Evolutionary conservation across 2,329 filamentous ascomycete species (phyloP), one percentile per base, ranked within the genome.

Genomic region (Colletotrichum sp.): DNA sequence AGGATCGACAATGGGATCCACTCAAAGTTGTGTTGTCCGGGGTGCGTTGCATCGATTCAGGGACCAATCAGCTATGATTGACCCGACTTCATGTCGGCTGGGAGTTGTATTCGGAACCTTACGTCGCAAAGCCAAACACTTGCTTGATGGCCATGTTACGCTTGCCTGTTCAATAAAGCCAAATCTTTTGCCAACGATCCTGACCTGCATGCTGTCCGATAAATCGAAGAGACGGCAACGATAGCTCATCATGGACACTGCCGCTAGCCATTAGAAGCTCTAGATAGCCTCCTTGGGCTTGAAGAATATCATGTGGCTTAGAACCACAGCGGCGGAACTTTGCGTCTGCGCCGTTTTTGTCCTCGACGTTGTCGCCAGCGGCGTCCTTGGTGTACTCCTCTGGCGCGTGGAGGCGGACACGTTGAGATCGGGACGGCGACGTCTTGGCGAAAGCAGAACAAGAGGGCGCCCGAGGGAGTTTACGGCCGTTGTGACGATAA

Each of bases 11-110:
- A 27, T n/a, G 29, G 54, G 59, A 55, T 43, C 34, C 71, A 64
- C 21, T 31, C 27, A 29, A 21, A 33, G 29, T 65, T 27, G 54
- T 43, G 24, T 29, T 55, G 66, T 58, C 67, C 31, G 67, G 71
- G 71, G 61, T 70, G 61, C 43, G 67, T 62, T 57, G 43, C 43
- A 66, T 64, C 29, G 38, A 31, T 11, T 5, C 27, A 34, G 36
- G 61, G 29, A 36, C 71, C 71, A 73, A 73, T 71, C 71, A 71
- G 34, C 55, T 34, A n/a, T 9, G 55, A 68, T n/a, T 34, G 66
- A 51, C 33, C 24, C 43, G 64, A 71, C 71, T 36, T 61, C 66
- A 68, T 13, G 54, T 59, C 67, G 61, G 38, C 18, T 38, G 18
- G 9, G 38, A 36, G 43, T 27, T 24, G 29, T 36, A 33, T 59